Conservation (phyloP, 2,329 filamentous ascomycete genomes). For the Fusarium torreyae region DNA sequence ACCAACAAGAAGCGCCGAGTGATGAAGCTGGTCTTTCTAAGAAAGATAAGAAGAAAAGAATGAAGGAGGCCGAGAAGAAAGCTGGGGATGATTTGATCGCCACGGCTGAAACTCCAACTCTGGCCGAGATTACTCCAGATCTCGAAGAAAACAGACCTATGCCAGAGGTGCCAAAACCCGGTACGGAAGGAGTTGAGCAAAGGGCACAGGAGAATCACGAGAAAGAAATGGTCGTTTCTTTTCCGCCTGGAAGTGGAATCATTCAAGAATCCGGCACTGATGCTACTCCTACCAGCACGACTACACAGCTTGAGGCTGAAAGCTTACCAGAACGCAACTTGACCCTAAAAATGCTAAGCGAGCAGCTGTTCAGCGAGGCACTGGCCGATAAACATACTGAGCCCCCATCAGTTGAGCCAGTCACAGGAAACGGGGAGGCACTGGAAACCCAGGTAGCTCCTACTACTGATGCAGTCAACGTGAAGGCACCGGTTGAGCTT, state of each 20-base stretch:
- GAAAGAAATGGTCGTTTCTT: background rate
- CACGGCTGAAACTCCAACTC: background rate
- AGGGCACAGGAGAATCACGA: background rate
- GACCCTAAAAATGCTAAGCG: background rate
- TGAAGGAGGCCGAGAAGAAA: background rate
- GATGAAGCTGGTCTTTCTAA: conserved; percentile 1
- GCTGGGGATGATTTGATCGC: background rate
- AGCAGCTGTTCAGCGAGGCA: background rate
- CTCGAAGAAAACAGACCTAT: background rate
- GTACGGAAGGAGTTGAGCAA: background rate
- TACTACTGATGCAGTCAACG: background rate
- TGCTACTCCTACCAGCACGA: background rate
- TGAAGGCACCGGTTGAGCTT: background rate
- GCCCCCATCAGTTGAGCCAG: background rate
- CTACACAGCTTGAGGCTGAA: background rate
- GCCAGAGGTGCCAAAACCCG: background rate
- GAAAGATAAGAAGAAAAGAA: conserved; percentile 17
- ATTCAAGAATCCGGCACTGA: background rate
- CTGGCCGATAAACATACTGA: background rate
- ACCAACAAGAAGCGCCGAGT: conserved; percentile 21
- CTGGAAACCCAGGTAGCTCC: background rate
- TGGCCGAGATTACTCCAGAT: conserved; percentile 1
- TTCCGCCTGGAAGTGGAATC: background rate
- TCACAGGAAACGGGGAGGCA: background rate
- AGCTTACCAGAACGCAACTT: background rate